Base-by-base conservation (phyloP, 176 grass and related monocot genomes). In the Raddia guianensis region DNA sequence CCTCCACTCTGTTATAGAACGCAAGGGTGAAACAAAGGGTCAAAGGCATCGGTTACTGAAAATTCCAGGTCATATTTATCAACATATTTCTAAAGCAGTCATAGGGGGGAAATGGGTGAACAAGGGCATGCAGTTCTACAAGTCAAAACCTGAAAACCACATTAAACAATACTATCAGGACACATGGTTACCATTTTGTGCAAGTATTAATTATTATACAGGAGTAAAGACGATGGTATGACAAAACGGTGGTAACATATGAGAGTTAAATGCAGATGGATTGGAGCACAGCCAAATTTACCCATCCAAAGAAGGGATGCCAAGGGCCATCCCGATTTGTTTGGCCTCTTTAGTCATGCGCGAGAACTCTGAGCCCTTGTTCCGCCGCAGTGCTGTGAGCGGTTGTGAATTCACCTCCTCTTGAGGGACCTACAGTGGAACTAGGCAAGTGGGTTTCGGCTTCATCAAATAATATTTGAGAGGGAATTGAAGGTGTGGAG, bases 321-420 rank as follows among this genome's bases (percentile, higher is more conserved):
- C 92, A 16, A 98, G 52, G 44, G 95, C 77, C 84, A 83, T 89
- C 18, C 87, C 90, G 34, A 98, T 90, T 80, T 86, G 64, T 76
- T 98, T 98, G 19, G 92, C 95, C 74, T 98, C 90, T 80, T 93
- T 98, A 64, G 95, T 91, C 95, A 95, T 95, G 81, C 95, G 86
- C 5, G 95, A 98, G 85, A 98, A 98, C 55, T 91, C 83, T 2
- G 95, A 98, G 56, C 92, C 79, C 84, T 40, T 40, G 37, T 40
- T 40, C 37, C 37, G 37, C 37, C 37, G 37, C 37, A 40, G 37
- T 40, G 37, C 2, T 3, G 37, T 40, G 37, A 40, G 37, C 37
- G 37, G 37, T 40, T 40, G 86, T 7, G 85, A 87, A 75, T 81
- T 91, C 6, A 40, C 64, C 60, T 86, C 87, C 33, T 85, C 70